Percentiles rank a stretch among this genome's conserved stretches.
Evolutionary conservation across 345 rosid species (phyloP).

Genomic region (Trapa bicornis): DNA sequence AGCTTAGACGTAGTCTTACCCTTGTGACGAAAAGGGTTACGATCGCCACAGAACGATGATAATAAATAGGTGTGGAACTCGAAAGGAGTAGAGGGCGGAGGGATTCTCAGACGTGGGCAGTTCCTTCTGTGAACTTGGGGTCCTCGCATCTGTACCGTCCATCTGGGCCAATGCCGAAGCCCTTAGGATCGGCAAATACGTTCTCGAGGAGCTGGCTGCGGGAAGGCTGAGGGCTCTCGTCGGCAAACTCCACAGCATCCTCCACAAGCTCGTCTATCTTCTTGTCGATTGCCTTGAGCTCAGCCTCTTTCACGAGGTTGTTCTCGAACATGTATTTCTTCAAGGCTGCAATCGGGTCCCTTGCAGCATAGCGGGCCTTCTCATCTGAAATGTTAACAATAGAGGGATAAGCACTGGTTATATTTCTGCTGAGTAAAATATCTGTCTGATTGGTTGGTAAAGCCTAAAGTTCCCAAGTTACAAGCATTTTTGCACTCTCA

Average conservation of each 20-base stretch:
- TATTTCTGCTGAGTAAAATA: neutral
- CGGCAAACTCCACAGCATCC: constrained; percentile 48
- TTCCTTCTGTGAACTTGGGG: constrained; percentile 45
- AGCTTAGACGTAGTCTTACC: too few species aligned
- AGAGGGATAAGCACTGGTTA: constrained; percentile 21
- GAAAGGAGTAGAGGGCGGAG: neutral
- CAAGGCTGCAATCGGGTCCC: constrained; percentile 42
- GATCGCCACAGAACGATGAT: neutral
- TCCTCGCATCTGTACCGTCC: constrained; percentile 47
- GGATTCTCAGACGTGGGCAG: constrained; percentile 32
- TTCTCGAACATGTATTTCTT: constrained; percentile 35
- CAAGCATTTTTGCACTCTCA: too few species aligned
- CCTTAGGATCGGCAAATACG: constrained; percentile 48
- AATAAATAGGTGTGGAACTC: neutral
- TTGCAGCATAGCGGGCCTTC: constrained; percentile 42
- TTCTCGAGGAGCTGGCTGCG: constrained; percentile 45
- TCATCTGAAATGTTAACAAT: constrained; percentile 18
- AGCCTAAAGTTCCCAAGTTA: neutral
- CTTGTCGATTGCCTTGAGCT: constrained; percentile 37
- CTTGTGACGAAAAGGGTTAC: neutral
- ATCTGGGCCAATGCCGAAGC: constrained; percentile 43
- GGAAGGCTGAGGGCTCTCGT: constrained; percentile 33
- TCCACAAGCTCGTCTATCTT: constrained; percentile 44
- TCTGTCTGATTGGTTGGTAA: neutral
- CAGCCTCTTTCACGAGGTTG: constrained; percentile 35